phyloP scores from a whole-genome alignment of 768 basidiomycete species.

The Agaricus blazei region DNA sequence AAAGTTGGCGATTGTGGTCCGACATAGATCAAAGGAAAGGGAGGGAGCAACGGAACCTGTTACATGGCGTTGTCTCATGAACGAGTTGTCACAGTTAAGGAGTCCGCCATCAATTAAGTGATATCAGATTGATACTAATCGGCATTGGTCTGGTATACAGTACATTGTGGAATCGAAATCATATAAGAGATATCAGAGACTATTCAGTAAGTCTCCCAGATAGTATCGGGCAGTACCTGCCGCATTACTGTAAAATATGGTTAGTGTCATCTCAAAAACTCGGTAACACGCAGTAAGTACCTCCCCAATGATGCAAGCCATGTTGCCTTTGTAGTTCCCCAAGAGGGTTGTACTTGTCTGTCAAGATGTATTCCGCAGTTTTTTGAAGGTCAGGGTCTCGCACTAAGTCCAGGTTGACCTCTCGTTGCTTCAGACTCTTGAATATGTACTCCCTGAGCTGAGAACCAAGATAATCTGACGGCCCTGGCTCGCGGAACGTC shows the following conservation, averaged over 20 bases:
- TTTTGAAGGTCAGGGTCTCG: constrained; percentile 29
- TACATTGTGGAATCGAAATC: too few relatives aligned
- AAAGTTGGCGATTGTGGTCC: constrained; percentile 29
- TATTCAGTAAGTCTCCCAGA: constrained; percentile 74
- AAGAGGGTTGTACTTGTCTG: constrained; percentile 58
- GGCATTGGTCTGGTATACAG: too few relatives aligned
- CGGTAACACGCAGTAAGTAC: constrained; percentile 34
- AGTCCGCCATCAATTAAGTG: not conserved
- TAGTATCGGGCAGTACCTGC: constrained; percentile 58
- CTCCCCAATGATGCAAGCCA: constrained; percentile 70
- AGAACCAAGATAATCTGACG: constrained; percentile 66
- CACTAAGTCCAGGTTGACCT: constrained; percentile 44
- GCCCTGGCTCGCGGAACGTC: constrained; percentile 49
- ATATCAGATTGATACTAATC: not conserved
- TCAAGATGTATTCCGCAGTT: constrained; percentile 47
- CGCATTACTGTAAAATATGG: constrained; percentile 45
- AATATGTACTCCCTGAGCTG: constrained; percentile 61
- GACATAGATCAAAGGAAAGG: constrained; percentile 23
- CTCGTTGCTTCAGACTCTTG: constrained; percentile 42
- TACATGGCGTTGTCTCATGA: not conserved
- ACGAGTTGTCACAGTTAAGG: constrained; percentile 1
- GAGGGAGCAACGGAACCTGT: not conserved
- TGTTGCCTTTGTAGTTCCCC: constrained; percentile 61
- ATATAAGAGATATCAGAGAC: not conserved
- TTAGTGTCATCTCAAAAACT: not conserved